Base-by-base conservation (phyloP, 2,329 filamentous ascomycete genomes). In the Aspergillus sp. region DNA sequence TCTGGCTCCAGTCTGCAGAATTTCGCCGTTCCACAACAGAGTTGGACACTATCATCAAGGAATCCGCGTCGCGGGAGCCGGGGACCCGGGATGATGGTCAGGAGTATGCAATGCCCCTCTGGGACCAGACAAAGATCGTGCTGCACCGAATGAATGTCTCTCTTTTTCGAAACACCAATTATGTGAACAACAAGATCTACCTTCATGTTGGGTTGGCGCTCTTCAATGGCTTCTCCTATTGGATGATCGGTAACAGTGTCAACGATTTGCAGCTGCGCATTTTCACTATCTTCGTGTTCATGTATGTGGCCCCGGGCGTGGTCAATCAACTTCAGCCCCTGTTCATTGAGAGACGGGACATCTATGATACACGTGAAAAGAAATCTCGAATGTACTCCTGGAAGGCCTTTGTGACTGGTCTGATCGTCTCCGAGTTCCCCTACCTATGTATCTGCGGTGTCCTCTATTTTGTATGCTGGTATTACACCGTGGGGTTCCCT, bases 391-490 rank as follows among this genome's bases (percentile, higher is more conserved):
- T 31, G 22, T 53, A 53, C 32, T 31, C 24, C 20, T 53, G 51
- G 51, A 31, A 22, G 31, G 22, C 51, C 12, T 53, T 53, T 12
- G 51, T 53, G 9, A 53, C 51, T 16, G 51, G 51, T 18, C 18
- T 53, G n/a, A 53, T 53, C 22, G 51, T 53, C 20, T 53, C 51
- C 42, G 51, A 53, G 18, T 18, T 53, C 20, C 51, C 51, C 32
- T 53, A 53, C 16, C 51, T 53, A 14, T 22, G 24, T 22, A 10
- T 53, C 32, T 53, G 51, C 32, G 51, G 16, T 24, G 51, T 53
- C 11, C 24, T 53, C n/a, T 53, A 53, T 31, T 53, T 53, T 45
- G 51, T 53, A 22, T 53, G 51, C 16, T 53, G 51, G 51, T 53
- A 53, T 20, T 53, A 31, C 12, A 39, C 29, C 12, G 32, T 26